A percentile compares a stretch with the other conserved stretches of the same genome.
phyloP scores from a whole-genome alignment of 106 monocot species.

The Ottelia alismoides region DNA sequence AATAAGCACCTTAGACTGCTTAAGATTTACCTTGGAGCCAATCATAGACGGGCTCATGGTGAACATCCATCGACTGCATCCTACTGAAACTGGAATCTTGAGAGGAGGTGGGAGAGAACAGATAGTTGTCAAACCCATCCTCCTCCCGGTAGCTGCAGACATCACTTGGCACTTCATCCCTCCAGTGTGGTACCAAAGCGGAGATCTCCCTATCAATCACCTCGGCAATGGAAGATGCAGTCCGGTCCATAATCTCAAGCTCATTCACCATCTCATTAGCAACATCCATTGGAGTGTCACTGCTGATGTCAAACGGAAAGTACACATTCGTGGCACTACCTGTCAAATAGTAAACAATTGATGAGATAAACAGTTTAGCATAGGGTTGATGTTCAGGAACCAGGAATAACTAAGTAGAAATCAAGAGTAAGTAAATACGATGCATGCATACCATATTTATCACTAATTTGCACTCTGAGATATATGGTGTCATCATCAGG shows the following conservation, averaged over 20 bases:
- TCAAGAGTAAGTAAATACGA: too few relatives aligned
- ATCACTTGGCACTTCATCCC: slow-evolving; percentile 14
- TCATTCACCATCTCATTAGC: slow-evolving; percentile 96
- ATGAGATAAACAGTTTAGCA: too few relatives aligned
- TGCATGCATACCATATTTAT: slow-evolving; percentile 46
- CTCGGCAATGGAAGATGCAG: slow-evolving; percentile 57
- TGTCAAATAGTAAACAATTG: slow-evolving; percentile 12
- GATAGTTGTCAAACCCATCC: slow-evolving; percentile 23
- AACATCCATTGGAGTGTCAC: slow-evolving; percentile 74
- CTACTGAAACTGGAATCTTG: slow-evolving; percentile 27
- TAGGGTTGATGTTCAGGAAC: too few relatives aligned
- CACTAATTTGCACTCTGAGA: slow-evolving; percentile 78
- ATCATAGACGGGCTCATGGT: too few relatives aligned
- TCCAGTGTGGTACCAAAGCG: slow-evolving; percentile 54
- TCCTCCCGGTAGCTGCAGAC: slow-evolving; percentile 25
- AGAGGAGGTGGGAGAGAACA: slow-evolving; percentile 54
- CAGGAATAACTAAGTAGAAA: too few relatives aligned
- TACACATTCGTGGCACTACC: slow-evolving; percentile 68
- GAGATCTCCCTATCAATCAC: slow-evolving; percentile 70
- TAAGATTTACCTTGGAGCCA: slow-evolving; percentile 39
- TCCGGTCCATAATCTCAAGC: slow-evolving; percentile 60
- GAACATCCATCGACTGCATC: slow-evolving; percentile 5
- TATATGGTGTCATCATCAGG: slow-evolving; percentile 68
- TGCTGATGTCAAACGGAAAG: slow-evolving; percentile 78
- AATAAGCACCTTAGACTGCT: too few relatives aligned